Percentiles rank a stretch among this genome's conserved stretches.
Conservation (phyloP, 352 stramenopile species). For the Phytophthora idaei region DNA sequence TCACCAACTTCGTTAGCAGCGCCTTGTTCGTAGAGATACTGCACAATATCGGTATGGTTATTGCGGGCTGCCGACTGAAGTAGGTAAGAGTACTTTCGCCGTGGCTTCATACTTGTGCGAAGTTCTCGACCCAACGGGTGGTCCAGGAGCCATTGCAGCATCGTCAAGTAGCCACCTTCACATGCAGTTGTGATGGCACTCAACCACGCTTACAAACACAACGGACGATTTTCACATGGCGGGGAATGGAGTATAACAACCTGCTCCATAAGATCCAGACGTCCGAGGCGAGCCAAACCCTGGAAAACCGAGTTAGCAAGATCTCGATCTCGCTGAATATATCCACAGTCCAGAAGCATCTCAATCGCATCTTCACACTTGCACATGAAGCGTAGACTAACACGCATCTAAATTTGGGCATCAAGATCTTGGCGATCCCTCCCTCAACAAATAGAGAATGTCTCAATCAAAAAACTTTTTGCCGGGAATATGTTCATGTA, state of each 20-base stretch:
- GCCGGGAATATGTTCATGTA: background rate
- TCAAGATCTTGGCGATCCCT: background rate
- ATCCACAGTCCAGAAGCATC: background rate
- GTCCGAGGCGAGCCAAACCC: background rate
- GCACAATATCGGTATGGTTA: no score
- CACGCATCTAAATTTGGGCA: background rate
- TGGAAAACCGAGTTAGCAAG: background rate
- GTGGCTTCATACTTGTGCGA: background rate
- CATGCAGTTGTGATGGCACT: background rate
- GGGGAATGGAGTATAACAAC: background rate
- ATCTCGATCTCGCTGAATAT: background rate
- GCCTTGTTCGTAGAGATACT: background rate
- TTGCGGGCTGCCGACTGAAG: background rate
- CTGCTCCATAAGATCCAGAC: background rate
- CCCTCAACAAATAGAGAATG: background rate
- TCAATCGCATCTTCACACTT: background rate
- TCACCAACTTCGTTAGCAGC: background rate
- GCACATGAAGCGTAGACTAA: background rate
- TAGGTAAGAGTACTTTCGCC: slow-evolving; percentile 3
- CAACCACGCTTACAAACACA: background rate
- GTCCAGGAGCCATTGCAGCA: slow-evolving; percentile 14
- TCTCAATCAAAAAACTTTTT: background rate
- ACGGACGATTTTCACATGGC: background rate
- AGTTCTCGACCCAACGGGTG: slow-evolving; percentile 8
- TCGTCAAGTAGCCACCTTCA: slow-evolving; percentile 1